phyloP scores from a whole-genome alignment of 345 rosid genomes.

The Triadica sebifera region DNA sequence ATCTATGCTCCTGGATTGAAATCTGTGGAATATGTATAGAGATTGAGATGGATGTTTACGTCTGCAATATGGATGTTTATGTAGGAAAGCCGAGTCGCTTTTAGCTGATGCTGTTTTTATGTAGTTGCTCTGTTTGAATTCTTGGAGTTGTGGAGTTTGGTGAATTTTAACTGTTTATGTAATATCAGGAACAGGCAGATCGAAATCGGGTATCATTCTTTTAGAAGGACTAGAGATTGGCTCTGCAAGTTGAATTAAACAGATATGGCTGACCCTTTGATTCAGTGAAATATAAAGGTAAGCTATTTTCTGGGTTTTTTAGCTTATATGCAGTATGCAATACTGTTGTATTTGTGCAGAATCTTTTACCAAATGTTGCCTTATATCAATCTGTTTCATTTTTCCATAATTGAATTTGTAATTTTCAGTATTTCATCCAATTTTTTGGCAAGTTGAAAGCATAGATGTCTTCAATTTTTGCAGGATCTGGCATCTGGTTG shows the following conservation, averaged over 20 bases:
- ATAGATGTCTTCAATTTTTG: slow-evolving; percentile 12
- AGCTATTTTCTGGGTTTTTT: neutral
- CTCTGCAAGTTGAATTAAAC: slow-evolving; percentile 14
- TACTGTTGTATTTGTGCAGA: neutral
- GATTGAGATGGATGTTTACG: neutral
- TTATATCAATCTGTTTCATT: neutral
- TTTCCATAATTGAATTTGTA: slow-evolving; percentile 2
- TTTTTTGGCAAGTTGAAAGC: neutral
- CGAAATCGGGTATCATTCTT: neutral
- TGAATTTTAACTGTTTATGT: slow-evolving; percentile 12
- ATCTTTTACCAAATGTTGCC: neutral
- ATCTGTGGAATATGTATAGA: no score
- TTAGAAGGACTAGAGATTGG: neutral
- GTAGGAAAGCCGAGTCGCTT: slow-evolving; percentile 10
- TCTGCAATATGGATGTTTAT: slow-evolving; percentile 15
- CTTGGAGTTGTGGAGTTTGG: slow-evolving; percentile 10
- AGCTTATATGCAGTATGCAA: neutral
- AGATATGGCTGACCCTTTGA: slow-evolving; percentile 10
- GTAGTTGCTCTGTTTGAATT: slow-evolving; percentile 1
- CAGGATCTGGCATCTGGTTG: slow-evolving; percentile 27
- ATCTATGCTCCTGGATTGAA: neutral
- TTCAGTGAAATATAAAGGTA: slow-evolving; percentile 30
- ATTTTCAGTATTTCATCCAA: neutral
- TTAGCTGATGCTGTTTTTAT: slow-evolving; percentile 8
- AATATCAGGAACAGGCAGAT: slow-evolving; percentile 15